Evolutionary conservation across 768 basidiomycete genomes (phyloP).

Genomic region (Boletus subparvulus): DNA sequence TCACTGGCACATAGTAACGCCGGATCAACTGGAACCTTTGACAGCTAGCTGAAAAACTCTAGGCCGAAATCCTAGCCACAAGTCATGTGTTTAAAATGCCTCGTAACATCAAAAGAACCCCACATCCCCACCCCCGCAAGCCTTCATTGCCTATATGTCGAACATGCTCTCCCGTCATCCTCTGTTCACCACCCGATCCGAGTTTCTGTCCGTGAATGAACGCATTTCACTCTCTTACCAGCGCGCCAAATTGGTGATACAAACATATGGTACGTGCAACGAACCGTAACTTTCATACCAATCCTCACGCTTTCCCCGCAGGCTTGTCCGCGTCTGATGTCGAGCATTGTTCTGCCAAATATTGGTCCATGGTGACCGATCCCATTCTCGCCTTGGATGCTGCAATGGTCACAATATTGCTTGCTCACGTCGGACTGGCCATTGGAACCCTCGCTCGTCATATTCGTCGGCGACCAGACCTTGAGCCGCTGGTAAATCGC

Average conservation of each 20-base stretch:
- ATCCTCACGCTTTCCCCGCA: not conserved
- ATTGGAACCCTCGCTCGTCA: slow-evolving; percentile 56
- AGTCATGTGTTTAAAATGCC: too few species aligned
- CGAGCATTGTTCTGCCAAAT: slow-evolving; percentile 46
- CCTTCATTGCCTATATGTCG: slow-evolving; percentile 7
- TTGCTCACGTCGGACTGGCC: slow-evolving; percentile 50
- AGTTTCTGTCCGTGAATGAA: slow-evolving; percentile 46
- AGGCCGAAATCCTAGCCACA: too few species aligned
- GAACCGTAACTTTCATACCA: not conserved
- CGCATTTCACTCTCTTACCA: slow-evolving; percentile 50
- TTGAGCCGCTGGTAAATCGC: slow-evolving; percentile 47
- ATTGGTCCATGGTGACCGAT: slow-evolving; percentile 55
- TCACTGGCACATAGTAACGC: too few species aligned
- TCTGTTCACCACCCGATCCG: slow-evolving; percentile 44
- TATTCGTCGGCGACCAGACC: slow-evolving; percentile 47
- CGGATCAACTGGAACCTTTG: too few species aligned
- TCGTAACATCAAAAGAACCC: too few species aligned
- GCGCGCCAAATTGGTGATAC: slow-evolving; percentile 48
- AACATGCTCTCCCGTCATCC: slow-evolving; percentile 34
- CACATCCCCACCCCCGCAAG: not conserved
- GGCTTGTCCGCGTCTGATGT: slow-evolving; percentile 46
- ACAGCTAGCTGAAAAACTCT: too few species aligned
- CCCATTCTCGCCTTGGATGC: slow-evolving; percentile 51
- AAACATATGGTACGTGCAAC: slow-evolving; percentile 44
- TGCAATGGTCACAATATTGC: slow-evolving; percentile 53